Evolutionary conservation across 73 alveolate species (phyloP).

Genomic region (Symbiodinium natans): DNA sequence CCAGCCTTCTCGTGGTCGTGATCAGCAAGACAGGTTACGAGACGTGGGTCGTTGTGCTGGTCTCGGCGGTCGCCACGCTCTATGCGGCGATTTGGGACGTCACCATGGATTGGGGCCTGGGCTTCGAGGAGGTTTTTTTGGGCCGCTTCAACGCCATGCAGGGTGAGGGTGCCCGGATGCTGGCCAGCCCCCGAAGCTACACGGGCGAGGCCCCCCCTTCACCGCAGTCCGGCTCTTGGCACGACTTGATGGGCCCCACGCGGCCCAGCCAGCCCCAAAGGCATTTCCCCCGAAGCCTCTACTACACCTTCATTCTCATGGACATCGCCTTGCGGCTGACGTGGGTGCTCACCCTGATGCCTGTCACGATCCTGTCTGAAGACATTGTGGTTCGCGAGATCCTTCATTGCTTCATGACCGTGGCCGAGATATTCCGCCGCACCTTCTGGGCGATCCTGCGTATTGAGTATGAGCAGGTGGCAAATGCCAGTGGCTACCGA

Average conservation of each 20-base stretch:
- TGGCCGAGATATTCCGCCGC: constrained; percentile 85
- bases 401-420: constrained; percentile 65
- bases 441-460: constrained; percentile 90
- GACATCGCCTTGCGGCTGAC: constrained; percentile 68
- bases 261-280: not conserved
- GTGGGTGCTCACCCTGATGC: constrained; percentile 84
- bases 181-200: not conserved
- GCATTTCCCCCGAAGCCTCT: not conserved
- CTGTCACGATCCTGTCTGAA: constrained; percentile 18
- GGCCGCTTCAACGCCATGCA: not conserved
- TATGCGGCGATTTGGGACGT: constrained; percentile 79
- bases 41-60: constrained; percentile 41
- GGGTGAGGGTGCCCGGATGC: not conserved
- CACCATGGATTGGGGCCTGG: constrained; percentile 81
- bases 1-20: constrained; percentile 60
- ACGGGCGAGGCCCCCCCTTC: not conserved
- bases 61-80: constrained; percentile 45
- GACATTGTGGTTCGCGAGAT: constrained; percentile 45
- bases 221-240: not conserved
- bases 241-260: not conserved
- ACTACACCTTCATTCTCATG: constrained; percentile 19
- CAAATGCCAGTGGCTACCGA: constrained; percentile 92
- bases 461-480: constrained; percentile 86
- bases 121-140: constrained; percentile 10
- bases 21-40: constrained; percentile 33